Conservation (phyloP, 768 basidiomycete species). For the Cystobasidium tubakii region DNA sequence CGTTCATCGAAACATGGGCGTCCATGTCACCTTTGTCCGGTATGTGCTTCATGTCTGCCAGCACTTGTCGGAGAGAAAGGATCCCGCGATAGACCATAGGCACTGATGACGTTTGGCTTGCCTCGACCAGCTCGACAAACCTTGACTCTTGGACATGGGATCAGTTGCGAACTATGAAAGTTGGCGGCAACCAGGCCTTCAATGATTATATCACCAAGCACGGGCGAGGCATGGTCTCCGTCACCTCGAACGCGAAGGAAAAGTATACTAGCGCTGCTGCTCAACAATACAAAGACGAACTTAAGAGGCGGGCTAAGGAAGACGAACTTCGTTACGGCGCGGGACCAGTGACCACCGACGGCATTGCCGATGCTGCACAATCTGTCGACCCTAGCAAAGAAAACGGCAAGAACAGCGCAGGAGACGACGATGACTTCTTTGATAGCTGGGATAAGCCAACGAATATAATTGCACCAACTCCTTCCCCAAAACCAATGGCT, state of each 20-base stretch:
- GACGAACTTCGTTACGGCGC: conserved; percentile 54
- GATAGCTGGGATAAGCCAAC: conserved; percentile 88
- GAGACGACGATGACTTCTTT: conserved; percentile 85
- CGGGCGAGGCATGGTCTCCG: conserved; percentile 53
- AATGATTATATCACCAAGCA: conserved; percentile 84
- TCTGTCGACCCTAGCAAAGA: conserved; percentile 47
- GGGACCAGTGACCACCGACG: conserved; percentile 58
- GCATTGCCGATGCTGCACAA: conserved; percentile 55
- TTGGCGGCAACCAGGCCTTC: conserved; percentile 82
- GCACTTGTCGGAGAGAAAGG: neutral
- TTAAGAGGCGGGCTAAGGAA: conserved; percentile 69
- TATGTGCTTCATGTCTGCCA: conserved; percentile 52
- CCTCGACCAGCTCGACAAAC: conserved; percentile 72
- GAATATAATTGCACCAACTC: conserved; percentile 48
- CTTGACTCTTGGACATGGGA: conserved; percentile 86
- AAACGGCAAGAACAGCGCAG: conserved; percentile 48
- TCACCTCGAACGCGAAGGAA: conserved; percentile 66
- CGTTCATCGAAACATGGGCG: conserved; percentile 91
- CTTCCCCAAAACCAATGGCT: conserved; percentile 44
- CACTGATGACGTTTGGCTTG: neutral
- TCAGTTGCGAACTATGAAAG: conserved; percentile 92
- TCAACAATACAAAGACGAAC: conserved; percentile 85
- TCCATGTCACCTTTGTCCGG: conserved; percentile 96
- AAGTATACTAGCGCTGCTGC: conserved; percentile 81
- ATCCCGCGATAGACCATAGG: no score